Percentiles rank a stretch among this genome's conserved stretches.
Evolutionary conservation across 2,329 filamentous ascomycete genomes (phyloP).

Genomic region (Aspergillus ibericus): DNA sequence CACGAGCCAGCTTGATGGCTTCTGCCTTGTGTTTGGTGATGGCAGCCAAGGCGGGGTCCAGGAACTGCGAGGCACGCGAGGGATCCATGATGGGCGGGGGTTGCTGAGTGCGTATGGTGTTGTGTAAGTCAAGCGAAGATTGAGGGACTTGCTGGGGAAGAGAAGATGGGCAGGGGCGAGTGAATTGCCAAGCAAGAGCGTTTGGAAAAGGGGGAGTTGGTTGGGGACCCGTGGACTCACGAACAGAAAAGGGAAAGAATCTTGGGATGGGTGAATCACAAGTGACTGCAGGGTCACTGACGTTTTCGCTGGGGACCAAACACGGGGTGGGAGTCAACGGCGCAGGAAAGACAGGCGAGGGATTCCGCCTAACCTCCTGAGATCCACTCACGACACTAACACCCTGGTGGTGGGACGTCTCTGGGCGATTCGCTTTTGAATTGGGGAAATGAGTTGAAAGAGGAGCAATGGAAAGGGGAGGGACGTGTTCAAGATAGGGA

Average conservation of each 20-base stretch:
- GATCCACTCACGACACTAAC: not conserved
- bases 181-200: not conserved
- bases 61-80: constrained; percentile 33
- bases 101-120: not conserved
- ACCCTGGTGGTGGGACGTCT: not conserved
- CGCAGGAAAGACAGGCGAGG: not conserved
- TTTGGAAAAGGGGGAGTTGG: not conserved
- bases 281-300: not conserved
- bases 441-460: not conserved
- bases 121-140: not conserved
- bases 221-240: not conserved
- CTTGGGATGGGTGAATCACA: too few species aligned
- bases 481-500: not conserved
- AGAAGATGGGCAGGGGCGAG: not conserved
- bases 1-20: constrained; percentile 48
- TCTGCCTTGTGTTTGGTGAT: constrained; percentile 52
- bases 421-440: not conserved
- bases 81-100: constrained; percentile 16
- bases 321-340: not conserved
- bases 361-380: not conserved
- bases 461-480: not conserved
- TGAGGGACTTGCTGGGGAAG: not conserved
- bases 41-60: constrained; percentile 46
- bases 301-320: not conserved
- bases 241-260: too few species aligned